These are phyloP conservation scores for Calycina herbarum DNA, from an alignment of 2,329 filamentous ascomycete species.

Conservation along the genomic window DNA sequence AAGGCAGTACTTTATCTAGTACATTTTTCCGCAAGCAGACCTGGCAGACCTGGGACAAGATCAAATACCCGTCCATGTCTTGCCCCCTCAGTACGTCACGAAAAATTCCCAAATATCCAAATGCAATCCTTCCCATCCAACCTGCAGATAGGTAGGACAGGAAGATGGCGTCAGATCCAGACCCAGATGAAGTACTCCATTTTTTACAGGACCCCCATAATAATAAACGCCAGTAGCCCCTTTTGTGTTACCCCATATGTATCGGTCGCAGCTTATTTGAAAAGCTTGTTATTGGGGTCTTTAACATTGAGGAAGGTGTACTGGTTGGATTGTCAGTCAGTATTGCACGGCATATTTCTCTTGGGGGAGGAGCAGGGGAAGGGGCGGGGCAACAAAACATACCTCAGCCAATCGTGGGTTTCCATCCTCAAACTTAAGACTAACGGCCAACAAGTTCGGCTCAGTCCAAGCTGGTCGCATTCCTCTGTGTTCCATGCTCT, in stretches of 20 bases:
- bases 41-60: not conserved
- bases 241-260: not conserved
- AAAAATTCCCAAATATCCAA: not conserved
- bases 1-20: not conserved
- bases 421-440: slow-evolving; percentile 24
- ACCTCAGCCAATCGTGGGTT: slow-evolving; percentile 28
- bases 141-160: not conserved
- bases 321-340: not conserved
- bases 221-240: not conserved
- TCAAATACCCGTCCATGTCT: not conserved
- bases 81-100: not conserved
- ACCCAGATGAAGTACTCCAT: not conserved
- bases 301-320: slow-evolving; percentile 8
- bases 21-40: not conserved
- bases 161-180: not conserved
- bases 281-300: slow-evolving; percentile 8
- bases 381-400: not conserved
- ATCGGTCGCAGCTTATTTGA: not conserved
- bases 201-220: not conserved
- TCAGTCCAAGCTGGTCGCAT: slow-evolving; percentile 34
- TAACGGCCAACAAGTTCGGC: slow-evolving; percentile 32
- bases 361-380: not conserved
- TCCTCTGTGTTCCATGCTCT: slow-evolving; percentile 33
- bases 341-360: not conserved
- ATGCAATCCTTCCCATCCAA: not conserved